Evolutionary conservation across 495 filamentous ascomycete genomes (phyloP).

Genomic region (Cercophora samala): DNA sequence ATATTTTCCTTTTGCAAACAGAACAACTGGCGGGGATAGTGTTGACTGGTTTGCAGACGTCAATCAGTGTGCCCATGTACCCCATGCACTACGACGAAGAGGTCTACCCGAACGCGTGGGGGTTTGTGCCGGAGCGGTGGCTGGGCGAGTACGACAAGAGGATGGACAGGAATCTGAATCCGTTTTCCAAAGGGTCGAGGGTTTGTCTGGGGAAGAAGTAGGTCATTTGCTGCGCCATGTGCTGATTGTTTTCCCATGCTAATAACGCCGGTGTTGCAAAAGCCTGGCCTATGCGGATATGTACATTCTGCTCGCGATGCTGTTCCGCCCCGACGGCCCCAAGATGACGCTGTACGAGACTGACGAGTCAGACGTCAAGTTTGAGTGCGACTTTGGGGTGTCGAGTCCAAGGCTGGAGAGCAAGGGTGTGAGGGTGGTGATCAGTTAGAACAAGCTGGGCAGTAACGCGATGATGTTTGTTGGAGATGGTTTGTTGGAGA

Average conservation of each 20-base stretch:
- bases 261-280: background rate
- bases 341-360: constrained; percentile 2
- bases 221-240: constrained; percentile 5
- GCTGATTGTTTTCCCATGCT: no score
- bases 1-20: no score
- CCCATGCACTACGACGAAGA: constrained; percentile 8
- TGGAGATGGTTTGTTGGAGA: no score
- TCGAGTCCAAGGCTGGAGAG: constrained; percentile 1
- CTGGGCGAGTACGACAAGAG: background rate
- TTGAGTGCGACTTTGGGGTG: constrained; percentile 11
- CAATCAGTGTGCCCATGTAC: constrained; percentile 4
- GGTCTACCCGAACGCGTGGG: background rate
- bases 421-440: constrained; percentile 4
- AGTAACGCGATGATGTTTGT: no score
- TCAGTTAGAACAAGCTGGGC: no score
- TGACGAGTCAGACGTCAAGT: constrained; percentile 9
- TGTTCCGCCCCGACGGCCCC: background rate
- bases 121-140: background rate
- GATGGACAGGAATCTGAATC: constrained; percentile 6
- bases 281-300: constrained; percentile 6
- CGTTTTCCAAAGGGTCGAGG: constrained; percentile 1
- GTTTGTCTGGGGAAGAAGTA: constrained; percentile 5
- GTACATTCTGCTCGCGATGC: constrained; percentile 5
- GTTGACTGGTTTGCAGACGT: no score
- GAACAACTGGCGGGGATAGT: no score